Evolutionary conservation across 106 monocot genomes (phyloP), one percentile per base, ranked within the genome.

Genomic region (Amphibolis antarctica): DNA sequence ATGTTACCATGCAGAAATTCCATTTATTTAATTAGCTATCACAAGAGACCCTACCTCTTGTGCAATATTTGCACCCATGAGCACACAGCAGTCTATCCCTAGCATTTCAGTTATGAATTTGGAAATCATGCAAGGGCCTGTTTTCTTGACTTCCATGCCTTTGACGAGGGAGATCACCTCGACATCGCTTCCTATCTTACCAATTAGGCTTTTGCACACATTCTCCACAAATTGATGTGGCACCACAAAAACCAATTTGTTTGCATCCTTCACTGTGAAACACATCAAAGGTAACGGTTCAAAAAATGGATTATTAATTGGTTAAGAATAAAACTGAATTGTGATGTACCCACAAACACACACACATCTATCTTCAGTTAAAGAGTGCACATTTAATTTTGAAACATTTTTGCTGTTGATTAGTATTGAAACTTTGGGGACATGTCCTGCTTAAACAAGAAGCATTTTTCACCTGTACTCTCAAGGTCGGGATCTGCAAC

Each of bases 61-160:
- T 65, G 93, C 88, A 47, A 93, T 93, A 56, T 88, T 93, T 49
- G 88, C 93, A 23, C 93, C 88, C 88, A 93, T 93, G 6, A 93
- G 88, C 77, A 88, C 92, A 62, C 92, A 85, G 44, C 92, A 93
- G 51, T 80, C 80, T 67, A 88, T 74, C 29, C 80, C 78, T 7
- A 93, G 85, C 71, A 82, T 82, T 15, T 88, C 80, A 26, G 72
- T 72, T 27, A 93, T 88, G 17, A 88, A 70, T 45, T 80, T 88
- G 2, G 93, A 93, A 42, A 93, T 85, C 83, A 93, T 76, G 81
- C 85, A 81, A 28, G 93, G 85, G 3, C 93, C 93, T 78, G 88
- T 85, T 51, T 47, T 85, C 75, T 88, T 93, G 43, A 93, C 78
- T 60, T 93, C 85, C 93, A 93, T 93, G 18, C 93, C 93, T 69